phyloP scores from a whole-genome alignment of 306 rosid genomes.

The Cotoneaster glaucophyllus region DNA sequence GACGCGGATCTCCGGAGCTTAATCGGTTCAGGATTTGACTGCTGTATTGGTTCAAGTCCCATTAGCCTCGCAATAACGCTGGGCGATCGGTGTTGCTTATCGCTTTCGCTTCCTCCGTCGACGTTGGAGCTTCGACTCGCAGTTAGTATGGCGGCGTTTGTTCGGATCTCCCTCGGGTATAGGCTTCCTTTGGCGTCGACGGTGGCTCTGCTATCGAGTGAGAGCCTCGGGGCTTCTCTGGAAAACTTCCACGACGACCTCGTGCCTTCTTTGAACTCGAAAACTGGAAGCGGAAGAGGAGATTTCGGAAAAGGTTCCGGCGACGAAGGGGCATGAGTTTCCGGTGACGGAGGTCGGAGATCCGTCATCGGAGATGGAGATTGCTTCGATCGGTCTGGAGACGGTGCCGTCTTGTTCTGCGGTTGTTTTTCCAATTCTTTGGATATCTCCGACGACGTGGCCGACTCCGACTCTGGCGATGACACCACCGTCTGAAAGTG shows the following conservation, averaged over 20 bases:
- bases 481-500: constrained; percentile 26
- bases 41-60: constrained; percentile 67
- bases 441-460: constrained; percentile 21
- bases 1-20: constrained; percentile 89
- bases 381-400: constrained; percentile 40
- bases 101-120: constrained; percentile 24
- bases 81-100: constrained; percentile 68
- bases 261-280: constrained; percentile 77
- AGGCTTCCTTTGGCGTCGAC: constrained; percentile 73
- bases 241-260: constrained; percentile 82
- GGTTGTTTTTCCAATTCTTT: constrained; percentile 25
- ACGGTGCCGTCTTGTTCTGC: constrained; percentile 25
- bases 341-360: constrained; percentile 27
- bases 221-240: constrained; percentile 84
- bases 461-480: constrained; percentile 26
- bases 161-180: constrained; percentile 57
- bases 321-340: constrained; percentile 13
- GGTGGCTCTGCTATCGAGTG: constrained; percentile 84
- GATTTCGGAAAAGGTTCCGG: constrained; percentile 14
- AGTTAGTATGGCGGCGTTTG: constrained; percentile 31
- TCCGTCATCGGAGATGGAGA: constrained; percentile 22
- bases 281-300: constrained; percentile 49
- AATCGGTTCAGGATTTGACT: constrained; percentile 41
- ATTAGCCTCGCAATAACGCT: constrained; percentile 87
- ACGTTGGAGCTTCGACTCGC: constrained; percentile 25